A percentile compares a stretch with the other conserved stretches of the same genome.
phyloP scores from a whole-genome alignment of 495 filamentous ascomycete genomes.

The Acidiella bohemica region DNA sequence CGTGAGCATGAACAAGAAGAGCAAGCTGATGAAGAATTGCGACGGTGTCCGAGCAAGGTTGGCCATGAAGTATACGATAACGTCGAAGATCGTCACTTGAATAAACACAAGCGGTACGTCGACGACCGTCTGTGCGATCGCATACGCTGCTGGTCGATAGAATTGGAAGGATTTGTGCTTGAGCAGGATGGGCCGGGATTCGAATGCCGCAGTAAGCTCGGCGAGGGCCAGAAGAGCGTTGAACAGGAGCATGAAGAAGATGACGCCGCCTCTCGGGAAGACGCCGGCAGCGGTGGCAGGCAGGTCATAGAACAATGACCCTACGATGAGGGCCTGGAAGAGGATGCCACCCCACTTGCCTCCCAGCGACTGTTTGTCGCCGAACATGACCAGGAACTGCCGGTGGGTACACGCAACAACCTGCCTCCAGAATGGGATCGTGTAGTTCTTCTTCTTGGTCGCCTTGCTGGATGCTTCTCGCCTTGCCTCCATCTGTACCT shows the following conservation, averaged over 20 bases:
- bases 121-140: conserved; percentile 60
- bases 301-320: conserved; percentile 51
- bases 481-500: conserved; percentile 35
- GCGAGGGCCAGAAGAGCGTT: conserved; percentile 66
- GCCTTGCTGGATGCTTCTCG: conserved; percentile 34
- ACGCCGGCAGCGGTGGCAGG: conserved; percentile 43
- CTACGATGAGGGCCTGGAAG: conserved; percentile 63
- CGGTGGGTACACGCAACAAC: conserved; percentile 53
- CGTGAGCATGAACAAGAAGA: conserved; percentile 47
- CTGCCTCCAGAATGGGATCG: conserved; percentile 52
- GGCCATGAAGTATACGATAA: conserved; percentile 70
- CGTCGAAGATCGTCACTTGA: conserved; percentile 56
- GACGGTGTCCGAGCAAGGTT: conserved; percentile 53
- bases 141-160: conserved; percentile 68
- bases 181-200: conserved; percentile 56
- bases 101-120: conserved; percentile 60
- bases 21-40: conserved; percentile 69
- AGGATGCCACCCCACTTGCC: conserved; percentile 48
- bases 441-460: conserved; percentile 52
- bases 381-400: conserved; percentile 52
- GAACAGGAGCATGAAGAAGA: conserved; percentile 71
- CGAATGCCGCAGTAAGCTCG: conserved; percentile 59
- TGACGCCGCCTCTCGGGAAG: conserved; percentile 39
- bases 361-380: conserved; percentile 40
- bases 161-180: conserved; percentile 81